Conservation (phyloP, 83 land plant species). For the Larix sibirica region DNA sequence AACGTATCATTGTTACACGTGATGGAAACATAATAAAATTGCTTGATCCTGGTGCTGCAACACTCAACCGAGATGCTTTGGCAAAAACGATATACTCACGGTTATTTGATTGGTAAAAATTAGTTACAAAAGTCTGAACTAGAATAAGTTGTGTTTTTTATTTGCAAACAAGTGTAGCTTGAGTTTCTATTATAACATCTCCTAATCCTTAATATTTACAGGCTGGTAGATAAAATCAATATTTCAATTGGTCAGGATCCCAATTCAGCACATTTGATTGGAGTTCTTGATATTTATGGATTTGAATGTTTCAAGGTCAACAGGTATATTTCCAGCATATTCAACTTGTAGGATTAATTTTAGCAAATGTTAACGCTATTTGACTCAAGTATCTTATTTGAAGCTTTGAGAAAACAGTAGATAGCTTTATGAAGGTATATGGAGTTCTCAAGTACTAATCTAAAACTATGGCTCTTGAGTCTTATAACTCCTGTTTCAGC, state of each 20-base stretch:
- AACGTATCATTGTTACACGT: conserved; percentile 92
- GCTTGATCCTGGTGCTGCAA: conserved; percentile 81
- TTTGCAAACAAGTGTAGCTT: not conserved
- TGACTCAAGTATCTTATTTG: not conserved
- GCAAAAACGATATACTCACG: conserved; percentile 95
- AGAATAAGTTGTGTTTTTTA: not conserved
- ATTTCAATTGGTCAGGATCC: conserved; percentile 78
- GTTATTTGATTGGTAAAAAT: conserved; percentile 90
- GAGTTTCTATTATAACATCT: not conserved
- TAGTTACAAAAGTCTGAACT: not conserved
- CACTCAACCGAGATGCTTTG: conserved; percentile 89
- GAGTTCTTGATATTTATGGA: conserved; percentile 83
- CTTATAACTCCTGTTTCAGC: not conserved
- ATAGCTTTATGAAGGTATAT: not conserved
- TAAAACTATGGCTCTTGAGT: not conserved
- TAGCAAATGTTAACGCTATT: not conserved
- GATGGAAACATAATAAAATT: conserved; percentile 91
- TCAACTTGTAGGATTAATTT: not conserved
- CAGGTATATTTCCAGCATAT: conserved; percentile 40
- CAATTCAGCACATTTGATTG: conserved; percentile 56
- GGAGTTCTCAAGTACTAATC: not conserved
- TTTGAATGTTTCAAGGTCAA: conserved; percentile 85
- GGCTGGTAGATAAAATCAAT: conserved; percentile 79
- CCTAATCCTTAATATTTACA: conserved; percentile 24
- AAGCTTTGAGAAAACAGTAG: not conserved